Percentiles rank a stretch among this genome's conserved stretches.
These are phyloP conservation scores for Karstenula rhodostoma DNA, from an alignment of 2,329 filamentous ascomycete genomes.

Conservation along the genomic window DNA sequence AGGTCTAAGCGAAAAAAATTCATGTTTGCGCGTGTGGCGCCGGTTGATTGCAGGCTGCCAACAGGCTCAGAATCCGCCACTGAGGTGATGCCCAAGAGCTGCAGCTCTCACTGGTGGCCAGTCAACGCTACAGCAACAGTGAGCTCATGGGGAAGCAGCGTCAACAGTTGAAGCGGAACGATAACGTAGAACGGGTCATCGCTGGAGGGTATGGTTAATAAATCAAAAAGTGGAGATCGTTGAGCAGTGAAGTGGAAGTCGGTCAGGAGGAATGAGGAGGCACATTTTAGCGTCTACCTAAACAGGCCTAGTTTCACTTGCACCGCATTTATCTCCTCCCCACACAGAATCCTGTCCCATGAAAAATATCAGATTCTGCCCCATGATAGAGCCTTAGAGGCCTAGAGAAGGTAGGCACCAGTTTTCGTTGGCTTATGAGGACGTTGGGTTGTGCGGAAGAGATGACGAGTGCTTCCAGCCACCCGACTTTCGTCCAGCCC, in stretches of 20 bases:
- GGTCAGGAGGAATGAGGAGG: background rate
- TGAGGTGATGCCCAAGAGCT: background rate
- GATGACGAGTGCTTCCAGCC: background rate
- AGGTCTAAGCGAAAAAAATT: background rate
- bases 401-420: background rate
- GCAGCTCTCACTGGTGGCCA: background rate
- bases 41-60: background rate
- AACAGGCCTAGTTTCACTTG: slow-evolving; percentile 2
- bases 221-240: background rate
- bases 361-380: slow-evolving; percentile 1
- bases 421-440: background rate
- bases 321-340: slow-evolving; percentile 9
- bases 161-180: background rate
- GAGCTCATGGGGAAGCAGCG: background rate
- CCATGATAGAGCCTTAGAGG: background rate
- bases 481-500: background rate
- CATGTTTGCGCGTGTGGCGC: background rate
- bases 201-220: background rate
- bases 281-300: background rate
- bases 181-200: background rate
- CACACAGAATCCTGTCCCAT: background rate
- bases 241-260: background rate
- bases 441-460: background rate
- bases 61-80: background rate
- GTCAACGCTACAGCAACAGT: background rate